These are phyloP conservation scores for Citrullus mucosospermus DNA, from an alignment of 306 rosid genomes.

Conservation along the genomic window DNA sequence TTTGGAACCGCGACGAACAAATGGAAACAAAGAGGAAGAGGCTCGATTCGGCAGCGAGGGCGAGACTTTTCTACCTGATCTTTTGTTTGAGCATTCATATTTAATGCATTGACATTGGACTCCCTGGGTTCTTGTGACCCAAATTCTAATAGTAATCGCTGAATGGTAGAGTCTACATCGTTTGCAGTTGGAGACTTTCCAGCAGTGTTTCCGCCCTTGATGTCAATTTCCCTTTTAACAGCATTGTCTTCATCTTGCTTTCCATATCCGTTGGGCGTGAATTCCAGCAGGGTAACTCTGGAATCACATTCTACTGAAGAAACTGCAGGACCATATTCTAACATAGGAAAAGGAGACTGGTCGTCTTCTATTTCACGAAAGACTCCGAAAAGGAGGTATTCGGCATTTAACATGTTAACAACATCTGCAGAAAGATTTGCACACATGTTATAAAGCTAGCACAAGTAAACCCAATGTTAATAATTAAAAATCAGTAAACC, in stretches of 20 bases:
- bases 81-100: background rate
- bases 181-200: conserved; percentile 11
- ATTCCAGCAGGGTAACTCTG: background rate
- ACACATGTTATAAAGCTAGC: background rate
- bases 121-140: background rate
- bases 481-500: background rate
- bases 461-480: background rate
- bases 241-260: background rate
- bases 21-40: background rate
- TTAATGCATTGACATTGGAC: background rate
- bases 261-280: background rate
- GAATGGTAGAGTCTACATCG: conserved; percentile 2
- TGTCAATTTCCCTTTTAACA: conserved; percentile 41
- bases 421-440: conserved; percentile 22
- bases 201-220: conserved; percentile 39
- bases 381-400: conserved; percentile 46
- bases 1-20: background rate
- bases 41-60: background rate
- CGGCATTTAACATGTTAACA: conserved; percentile 11
- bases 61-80: background rate
- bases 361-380: conserved; percentile 16
- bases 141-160: background rate
- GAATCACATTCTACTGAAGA: background rate
- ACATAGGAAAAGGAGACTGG: background rate
- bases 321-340: background rate